Base-by-base conservation (phyloP, 306 rosid species). In the Amphicarpaea edgeworthii region DNA sequence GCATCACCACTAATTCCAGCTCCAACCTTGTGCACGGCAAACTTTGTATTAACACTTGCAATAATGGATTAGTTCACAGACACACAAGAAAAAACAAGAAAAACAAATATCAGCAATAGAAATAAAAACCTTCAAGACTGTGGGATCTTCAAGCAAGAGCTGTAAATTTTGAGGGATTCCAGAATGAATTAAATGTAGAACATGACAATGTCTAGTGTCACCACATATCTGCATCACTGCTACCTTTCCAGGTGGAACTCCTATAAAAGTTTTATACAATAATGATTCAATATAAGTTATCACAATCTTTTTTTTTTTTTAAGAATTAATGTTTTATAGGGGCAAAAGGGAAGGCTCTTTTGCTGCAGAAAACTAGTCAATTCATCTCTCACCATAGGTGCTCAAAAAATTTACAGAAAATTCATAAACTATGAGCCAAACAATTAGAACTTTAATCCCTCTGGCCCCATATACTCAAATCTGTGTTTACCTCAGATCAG, bases 151-250 rank as follows among this genome's bases (percentile, higher is more conserved):
- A 19, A 95, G 96, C 77, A 95, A 79, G 79, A 75, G 82, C 69
- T 77, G 87, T 67, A 95, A 83, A 83, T 82, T 86, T 80, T 0
- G 87, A 61, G 98, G 88, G 77, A 95, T 85, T 70, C 98, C 98
- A 12, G 97, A 88, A 81, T 95, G 98, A 76, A 90, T 50, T 65
- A 92, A 79, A 75, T 95, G 98, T 82, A 95, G 88, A 76, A 95
- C 97, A 73, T 87, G 83, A 80, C 97, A 95, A 38, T 68, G 83
- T 55, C 79, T 81, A 65, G 80, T 42, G 75, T 77, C 90, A 24
- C 58, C 43, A 75, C 96, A 95, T 75, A 92, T 85, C 84, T 95
- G 98, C 98, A 95, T 79, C 70, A 95, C 97, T 55, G 97, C 97
- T 73, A 81, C 91, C 85, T 87, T 92, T 81, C 96, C 89, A 24